Percentiles rank a stretch among this genome's conserved stretches.
phyloP scores from a whole-genome alignment of 83 land plant species.

The Diphasiastrum complanatum region DNA sequence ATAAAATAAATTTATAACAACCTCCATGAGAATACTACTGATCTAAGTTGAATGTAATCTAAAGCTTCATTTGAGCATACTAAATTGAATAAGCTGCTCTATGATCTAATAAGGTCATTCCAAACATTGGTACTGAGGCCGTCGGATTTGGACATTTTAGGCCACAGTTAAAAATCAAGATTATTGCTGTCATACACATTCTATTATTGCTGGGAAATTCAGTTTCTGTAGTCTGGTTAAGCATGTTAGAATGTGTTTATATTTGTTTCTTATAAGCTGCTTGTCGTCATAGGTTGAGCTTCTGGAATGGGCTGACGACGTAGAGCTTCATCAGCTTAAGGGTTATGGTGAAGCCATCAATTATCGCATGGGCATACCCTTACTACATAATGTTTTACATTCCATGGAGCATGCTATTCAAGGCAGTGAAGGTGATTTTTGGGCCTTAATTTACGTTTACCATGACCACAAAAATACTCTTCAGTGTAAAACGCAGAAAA shows the following conservation, averaged over 20 bases:
- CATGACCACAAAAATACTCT: not conserved
- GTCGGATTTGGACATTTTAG: not conserved
- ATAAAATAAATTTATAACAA: too few species aligned
- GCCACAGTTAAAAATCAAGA: not conserved
- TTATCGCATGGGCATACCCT: slow-evolving; percentile 86
- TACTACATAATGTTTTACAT: slow-evolving; percentile 64
- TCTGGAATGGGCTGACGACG: slow-evolving; percentile 94
- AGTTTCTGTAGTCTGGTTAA: not conserved
- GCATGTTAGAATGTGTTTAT: not conserved
- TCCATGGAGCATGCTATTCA: slow-evolving; percentile 78
- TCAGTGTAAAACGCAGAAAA: too few species aligned
- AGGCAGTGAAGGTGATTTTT: slow-evolving; percentile 44
- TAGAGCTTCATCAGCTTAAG: slow-evolving; percentile 71
- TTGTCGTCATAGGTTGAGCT: slow-evolving; percentile 43
- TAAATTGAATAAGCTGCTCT: too few species aligned
- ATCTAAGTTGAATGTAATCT: too few species aligned
- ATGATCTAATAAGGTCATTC: too few species aligned
- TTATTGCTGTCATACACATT: not conserved
- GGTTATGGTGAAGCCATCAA: slow-evolving; percentile 89
- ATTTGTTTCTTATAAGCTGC: not conserved
- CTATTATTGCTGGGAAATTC: not conserved
- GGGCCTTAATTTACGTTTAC: not conserved
- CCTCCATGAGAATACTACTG: too few species aligned
- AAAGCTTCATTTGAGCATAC: too few species aligned
- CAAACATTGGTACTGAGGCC: slow-evolving; percentile 7